Percentiles rank a stretch among this genome's conserved stretches.
phyloP scores from a whole-genome alignment of 2,329 filamentous ascomycete genomes.

The Harringtonia lauricola region DNA sequence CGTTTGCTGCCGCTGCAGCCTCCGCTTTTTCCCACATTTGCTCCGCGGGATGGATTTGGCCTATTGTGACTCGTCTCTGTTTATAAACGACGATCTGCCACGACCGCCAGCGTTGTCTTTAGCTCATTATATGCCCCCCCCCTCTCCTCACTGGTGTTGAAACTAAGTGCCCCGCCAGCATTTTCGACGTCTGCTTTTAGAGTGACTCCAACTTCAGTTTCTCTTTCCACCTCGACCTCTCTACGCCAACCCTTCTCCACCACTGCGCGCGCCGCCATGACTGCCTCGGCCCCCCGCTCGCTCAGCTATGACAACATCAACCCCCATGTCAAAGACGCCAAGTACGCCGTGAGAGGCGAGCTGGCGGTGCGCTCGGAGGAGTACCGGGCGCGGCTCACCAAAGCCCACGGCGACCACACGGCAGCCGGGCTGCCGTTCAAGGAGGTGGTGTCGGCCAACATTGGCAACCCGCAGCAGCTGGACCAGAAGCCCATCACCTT shows the following conservation, averaged over 20 bases:
- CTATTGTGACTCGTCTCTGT: background rate
- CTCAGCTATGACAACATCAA: slow-evolving; percentile 86
- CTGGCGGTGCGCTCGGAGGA: slow-evolving; percentile 88
- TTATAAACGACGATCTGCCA: background rate
- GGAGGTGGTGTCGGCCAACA: slow-evolving; percentile 92
- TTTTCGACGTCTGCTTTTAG: no score
- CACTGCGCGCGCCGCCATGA: slow-evolving; percentile 16
- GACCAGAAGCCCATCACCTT: slow-evolving; percentile 99
- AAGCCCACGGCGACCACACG: slow-evolving; percentile 33
- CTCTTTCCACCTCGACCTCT: background rate
- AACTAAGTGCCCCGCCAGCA: no score
- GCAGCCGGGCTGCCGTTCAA: slow-evolving; percentile 59
- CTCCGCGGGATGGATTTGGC: background rate
- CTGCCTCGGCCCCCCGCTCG: slow-evolving; percentile 24
- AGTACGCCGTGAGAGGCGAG: slow-evolving; percentile 95
- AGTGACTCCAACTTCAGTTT: no score
- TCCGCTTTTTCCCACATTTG: background rate
- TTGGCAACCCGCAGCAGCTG: slow-evolving; percentile 96
- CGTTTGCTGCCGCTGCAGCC: background rate
- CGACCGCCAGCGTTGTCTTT: background rate
- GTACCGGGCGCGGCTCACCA: slow-evolving; percentile 64
- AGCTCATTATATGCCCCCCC: background rate
- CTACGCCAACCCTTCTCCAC: slow-evolving; percentile 5
- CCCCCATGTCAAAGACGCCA: slow-evolving; percentile 70
- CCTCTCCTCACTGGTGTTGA: background rate